Evolutionary conservation across 768 basidiomycete genomes (phyloP), one percentile per base, ranked within the genome.

Genomic region (Boletellus emodensis): DNA sequence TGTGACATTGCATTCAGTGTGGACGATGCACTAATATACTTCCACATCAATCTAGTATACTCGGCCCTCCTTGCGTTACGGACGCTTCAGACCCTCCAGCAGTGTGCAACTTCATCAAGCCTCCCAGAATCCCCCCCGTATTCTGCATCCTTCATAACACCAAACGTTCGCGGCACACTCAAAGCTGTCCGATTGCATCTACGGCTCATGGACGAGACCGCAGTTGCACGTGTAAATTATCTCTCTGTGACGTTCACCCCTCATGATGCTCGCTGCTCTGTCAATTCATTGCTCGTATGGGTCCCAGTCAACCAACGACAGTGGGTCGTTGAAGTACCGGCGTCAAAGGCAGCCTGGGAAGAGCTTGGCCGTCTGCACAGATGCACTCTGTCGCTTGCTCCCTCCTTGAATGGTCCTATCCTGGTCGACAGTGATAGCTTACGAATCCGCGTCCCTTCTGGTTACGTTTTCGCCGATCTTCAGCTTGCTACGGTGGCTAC

Each of bases 381-480:
- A 40, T 80, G 84, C 74, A 70, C 72, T 49, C 57, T 71, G 12
- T 75, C 65, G 22, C 67, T 71, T 53, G 62, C 64, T 42, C 66
- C 54, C 18, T 50, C 48, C 14, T 59, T 69, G 33, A 60, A 59
- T 13, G 65, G 59, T n/a, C 70, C 73, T 5, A 68, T 94, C 46
- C 61, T 70, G 6, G 64, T 88, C 44, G 70, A 77, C 22, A 82
- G 79, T 17, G 82, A 89, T 33, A 84, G 82, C 44, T 76, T 81
- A 1, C 82, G 82, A 20, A 60, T 96, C n/a, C 82, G 83, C 17
- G 84, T 98, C 33, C 93, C 94, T 1, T 80, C 80, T 62, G 81
- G 83, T 12, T 95, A 86, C 64, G 68, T 87, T 37, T 68, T 94
- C 37, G 79, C 87, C 4, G 83, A 90, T 28, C 73, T 96, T 44